Evolutionary conservation across 2,329 filamentous ascomycete genomes (phyloP).

Genomic region (Rachicladosporium sp.): DNA sequence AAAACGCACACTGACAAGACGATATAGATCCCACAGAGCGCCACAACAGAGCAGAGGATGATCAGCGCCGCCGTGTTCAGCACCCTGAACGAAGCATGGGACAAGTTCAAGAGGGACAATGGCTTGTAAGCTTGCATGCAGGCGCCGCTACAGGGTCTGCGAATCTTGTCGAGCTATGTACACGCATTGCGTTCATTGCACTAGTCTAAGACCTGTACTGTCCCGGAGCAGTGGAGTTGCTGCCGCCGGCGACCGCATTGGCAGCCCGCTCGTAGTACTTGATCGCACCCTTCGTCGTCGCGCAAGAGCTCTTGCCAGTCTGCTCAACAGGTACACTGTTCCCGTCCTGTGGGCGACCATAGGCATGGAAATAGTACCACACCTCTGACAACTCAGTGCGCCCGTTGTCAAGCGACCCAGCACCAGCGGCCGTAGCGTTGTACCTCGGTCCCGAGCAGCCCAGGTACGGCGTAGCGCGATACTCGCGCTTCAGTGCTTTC

Average conservation of each 20-base stretch:
- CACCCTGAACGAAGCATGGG: conserved; percentile 55
- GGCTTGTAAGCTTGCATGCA: conserved; percentile 29
- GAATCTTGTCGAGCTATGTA: too few relatives aligned
- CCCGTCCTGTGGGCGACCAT: conserved; percentile 43
- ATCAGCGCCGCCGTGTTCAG: conserved; percentile 54
- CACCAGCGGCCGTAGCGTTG: conserved; percentile 48
- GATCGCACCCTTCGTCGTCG: conserved; percentile 40
- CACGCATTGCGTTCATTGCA: too few relatives aligned
- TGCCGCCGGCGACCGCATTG: too few relatives aligned
- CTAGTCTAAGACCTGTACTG: too few relatives aligned
- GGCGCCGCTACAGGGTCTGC: too few relatives aligned
- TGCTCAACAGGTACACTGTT: conserved; percentile 37
- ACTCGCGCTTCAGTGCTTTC: conserved; percentile 36
- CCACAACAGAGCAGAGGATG: conserved; percentile 55
- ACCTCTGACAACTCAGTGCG: conserved; percentile 47
- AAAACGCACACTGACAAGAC: not conserved
- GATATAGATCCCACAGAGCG: conserved; percentile 46
- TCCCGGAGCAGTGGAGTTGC: too few relatives aligned
- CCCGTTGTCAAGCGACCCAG: conserved; percentile 41
- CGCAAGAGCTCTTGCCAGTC: conserved; percentile 42
- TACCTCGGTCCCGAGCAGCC: conserved; percentile 49
- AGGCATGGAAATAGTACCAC: conserved; percentile 55
- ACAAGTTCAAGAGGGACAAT: conserved; percentile 55
- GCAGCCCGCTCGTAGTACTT: conserved; percentile 37
- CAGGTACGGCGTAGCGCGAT: conserved; percentile 46